Conservation (phyloP, 768 basidiomycete species). For the Pisolithus sp. region DNA sequence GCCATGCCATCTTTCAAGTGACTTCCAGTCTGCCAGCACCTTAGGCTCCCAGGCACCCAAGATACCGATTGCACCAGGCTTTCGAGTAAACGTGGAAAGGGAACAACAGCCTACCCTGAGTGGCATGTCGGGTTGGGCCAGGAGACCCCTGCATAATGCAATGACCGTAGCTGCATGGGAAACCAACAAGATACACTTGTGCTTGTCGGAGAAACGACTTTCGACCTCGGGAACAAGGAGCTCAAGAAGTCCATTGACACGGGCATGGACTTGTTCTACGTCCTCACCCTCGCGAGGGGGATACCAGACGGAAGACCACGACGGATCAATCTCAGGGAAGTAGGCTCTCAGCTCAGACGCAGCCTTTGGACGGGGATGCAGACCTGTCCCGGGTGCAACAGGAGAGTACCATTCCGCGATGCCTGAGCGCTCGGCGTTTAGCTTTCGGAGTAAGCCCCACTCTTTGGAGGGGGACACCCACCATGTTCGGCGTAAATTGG, state of each 20-base stretch:
- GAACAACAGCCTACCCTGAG: slow-evolving; percentile 74
- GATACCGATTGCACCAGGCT: slow-evolving; percentile 17
- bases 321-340: slow-evolving; percentile 51
- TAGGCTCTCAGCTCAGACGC: slow-evolving; percentile 47
- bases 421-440: slow-evolving; percentile 32
- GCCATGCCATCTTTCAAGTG: slow-evolving; percentile 54
- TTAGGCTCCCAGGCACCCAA: slow-evolving; percentile 43
- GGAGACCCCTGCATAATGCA: slow-evolving; percentile 53
- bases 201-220: slow-evolving; percentile 35
- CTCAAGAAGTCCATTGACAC: slow-evolving; percentile 45
- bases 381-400: slow-evolving; percentile 55
- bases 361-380: slow-evolving; percentile 67
- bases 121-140: slow-evolving; percentile 45
- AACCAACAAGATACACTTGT: slow-evolving; percentile 53
- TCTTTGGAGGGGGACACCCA: slow-evolving; percentile 13
- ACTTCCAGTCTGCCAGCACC: slow-evolving; percentile 45
- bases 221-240: slow-evolving; percentile 49
- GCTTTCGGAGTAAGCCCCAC: background rate
- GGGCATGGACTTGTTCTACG: slow-evolving; percentile 53
- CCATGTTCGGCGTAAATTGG: slow-evolving; percentile 82
- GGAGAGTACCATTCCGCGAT: slow-evolving; percentile 79
- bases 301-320: slow-evolving; percentile 60
- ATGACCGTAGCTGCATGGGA: slow-evolving; percentile 75
- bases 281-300: slow-evolving; percentile 71
- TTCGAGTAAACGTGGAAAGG: slow-evolving; percentile 48